Base-by-base conservation (phyloP, 352 stramenopile species). In the Aphanomyces invadans region DNA sequence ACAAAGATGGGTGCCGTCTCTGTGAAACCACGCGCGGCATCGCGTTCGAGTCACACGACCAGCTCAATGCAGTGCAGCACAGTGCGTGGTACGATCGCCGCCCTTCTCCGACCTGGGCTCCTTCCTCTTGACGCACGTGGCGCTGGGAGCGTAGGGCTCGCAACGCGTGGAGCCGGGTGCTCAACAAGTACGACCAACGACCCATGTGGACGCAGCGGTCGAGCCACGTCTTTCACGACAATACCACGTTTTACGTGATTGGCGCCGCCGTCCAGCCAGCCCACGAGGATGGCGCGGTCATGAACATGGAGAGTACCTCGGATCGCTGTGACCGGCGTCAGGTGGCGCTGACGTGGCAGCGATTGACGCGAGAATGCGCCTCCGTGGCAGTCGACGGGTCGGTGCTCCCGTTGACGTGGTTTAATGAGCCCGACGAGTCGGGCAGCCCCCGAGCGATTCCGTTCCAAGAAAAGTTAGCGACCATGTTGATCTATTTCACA, bases 401-500 rank as follows among this genome's bases (percentile, higher is more conserved):
- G 36, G 15, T 15, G 36, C 15, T 42, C 7, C 15, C 15, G 36
- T 42, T 15, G 36, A 15, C 36, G 36, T 42, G 36, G 36, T 42
- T 42, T 42, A 42, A 42, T 42, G 36, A 42, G 7, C 7, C 36
- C 15, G 36, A 42, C 36, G 36, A 42, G 7, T 15, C 36, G 36
- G 36, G 36, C 2, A 4, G 3, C 5, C 49, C 31, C 4, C 4
- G 17, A 2, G 49, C 10, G 49, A 12, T 92, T 23, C 75, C 84
- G 25, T 92, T 92, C 68, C 78, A 78, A n/a, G 77, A 79, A 45
- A 92, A 92, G 63, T 90, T 88, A 68, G 71, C 81, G 57, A 90
- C 81, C 81, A 89, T 90, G 62, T 65, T 92, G 9, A 82, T 90
- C 45, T 74, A 80, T 25, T 88, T 90, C 56, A 90, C 89, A 65